Evolutionary conservation across 306 rosid genomes (phyloP).

Genomic region (Prunus salicina): DNA sequence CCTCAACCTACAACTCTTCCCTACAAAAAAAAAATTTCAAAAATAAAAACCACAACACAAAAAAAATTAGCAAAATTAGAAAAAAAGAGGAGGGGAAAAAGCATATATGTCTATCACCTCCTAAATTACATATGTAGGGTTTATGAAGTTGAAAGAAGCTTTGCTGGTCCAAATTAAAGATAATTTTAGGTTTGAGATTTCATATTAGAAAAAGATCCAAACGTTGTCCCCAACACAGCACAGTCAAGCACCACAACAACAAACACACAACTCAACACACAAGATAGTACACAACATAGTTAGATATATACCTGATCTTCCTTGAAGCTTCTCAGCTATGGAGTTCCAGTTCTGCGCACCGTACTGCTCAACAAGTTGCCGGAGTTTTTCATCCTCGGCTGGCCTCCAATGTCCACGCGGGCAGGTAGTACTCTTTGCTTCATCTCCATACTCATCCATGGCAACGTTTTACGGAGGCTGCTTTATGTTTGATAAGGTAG

Average conservation of each 20-base stretch:
- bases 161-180: not conserved
- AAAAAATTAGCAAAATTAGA: not conserved
- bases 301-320: slow-evolving; percentile 76
- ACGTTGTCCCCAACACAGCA: not conserved
- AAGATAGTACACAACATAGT: not conserved
- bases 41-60: not conserved
- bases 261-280: not conserved
- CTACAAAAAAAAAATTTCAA: slow-evolving; percentile 20
- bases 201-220: not conserved
- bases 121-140: not conserved
- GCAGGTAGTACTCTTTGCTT: slow-evolving; percentile 42
- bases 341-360: slow-evolving; percentile 98
- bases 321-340: slow-evolving; percentile 89
- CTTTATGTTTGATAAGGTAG: not conserved
- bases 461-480: not conserved
- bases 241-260: not conserved
- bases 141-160: not conserved
- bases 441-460: slow-evolving; percentile 67
- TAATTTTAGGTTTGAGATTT: not conserved
- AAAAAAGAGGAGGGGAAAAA: not conserved
- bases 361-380: slow-evolving; percentile 71
- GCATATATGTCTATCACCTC: not conserved
- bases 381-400: slow-evolving; percentile 80
- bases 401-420: slow-evolving; percentile 97
- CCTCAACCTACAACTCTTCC: slow-evolving; percentile 91